These are phyloP conservation scores for Neurospora pannonica DNA, from an alignment of 495 filamentous ascomycete genomes.

Conservation along the genomic window DNA sequence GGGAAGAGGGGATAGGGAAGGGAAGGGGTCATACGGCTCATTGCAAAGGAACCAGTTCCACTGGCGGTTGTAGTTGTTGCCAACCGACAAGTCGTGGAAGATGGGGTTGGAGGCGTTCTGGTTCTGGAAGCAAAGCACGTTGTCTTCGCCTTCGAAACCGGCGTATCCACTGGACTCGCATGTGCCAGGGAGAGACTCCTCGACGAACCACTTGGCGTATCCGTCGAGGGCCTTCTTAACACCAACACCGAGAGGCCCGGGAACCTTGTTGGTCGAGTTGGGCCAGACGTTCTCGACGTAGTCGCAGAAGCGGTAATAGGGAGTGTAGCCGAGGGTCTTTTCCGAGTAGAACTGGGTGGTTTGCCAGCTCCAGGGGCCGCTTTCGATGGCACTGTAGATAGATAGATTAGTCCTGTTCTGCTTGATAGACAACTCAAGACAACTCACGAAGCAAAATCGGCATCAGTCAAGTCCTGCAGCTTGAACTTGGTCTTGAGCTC, in stretches of 20 bases:
- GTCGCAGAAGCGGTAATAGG: conserved; percentile 27
- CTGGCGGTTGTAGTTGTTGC: conserved; percentile 46
- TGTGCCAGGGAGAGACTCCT: conserved; percentile 33
- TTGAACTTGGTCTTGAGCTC: conserved; percentile 51
- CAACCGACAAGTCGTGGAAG: conserved; percentile 44
- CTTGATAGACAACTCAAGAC: neutral
- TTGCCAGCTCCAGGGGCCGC: conserved; percentile 53
- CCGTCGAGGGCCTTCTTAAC: conserved; percentile 18
- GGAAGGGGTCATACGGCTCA: no score
- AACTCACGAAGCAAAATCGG: conserved; percentile 48
- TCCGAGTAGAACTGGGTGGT: conserved; percentile 31
- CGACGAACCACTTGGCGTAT: conserved; percentile 41
- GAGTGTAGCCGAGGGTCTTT: conserved; percentile 8
- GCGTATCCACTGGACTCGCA: conserved; percentile 22
- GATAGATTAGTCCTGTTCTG: neutral
- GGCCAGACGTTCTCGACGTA: conserved; percentile 24
- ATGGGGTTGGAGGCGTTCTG: conserved; percentile 47
- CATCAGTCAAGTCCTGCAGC: conserved; percentile 42
- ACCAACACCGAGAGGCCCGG: conserved; percentile 20
- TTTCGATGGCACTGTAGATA: conserved; percentile 32
- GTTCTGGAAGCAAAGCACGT: conserved; percentile 45
- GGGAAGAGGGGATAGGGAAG: no score
- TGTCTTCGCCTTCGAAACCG: conserved; percentile 41
- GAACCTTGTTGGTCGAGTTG: conserved; percentile 17
- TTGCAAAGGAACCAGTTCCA: conserved; percentile 63